Evolutionary conservation across 192 early-diverging fungal genomes (phyloP), one percentile per base, ranked within the genome.

Genomic region (Diversispora eburnea): DNA sequence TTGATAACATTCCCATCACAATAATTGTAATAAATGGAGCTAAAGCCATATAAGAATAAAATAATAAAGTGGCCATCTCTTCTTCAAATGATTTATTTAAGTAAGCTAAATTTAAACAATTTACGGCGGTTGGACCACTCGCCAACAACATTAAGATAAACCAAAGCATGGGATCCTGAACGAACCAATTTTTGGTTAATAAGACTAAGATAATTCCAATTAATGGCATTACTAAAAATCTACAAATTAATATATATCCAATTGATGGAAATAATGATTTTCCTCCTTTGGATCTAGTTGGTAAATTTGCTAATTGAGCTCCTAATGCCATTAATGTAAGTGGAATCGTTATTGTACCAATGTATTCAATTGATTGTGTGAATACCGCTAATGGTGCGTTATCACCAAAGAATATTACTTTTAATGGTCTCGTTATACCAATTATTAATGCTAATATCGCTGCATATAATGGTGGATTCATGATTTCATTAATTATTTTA

Each of bases 61-160:
- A 64, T 47, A 76, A 65, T 17, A 76, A 62, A 13, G 68, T 51
- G 3, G 69, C 49, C 8, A 63, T 76, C 41, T 76, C 75, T 15
- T 62, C 62, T 57, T 76, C 47, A 66, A 57, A 76, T 3, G 42
- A 42, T 0, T 48, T 22, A 6, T 49, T 65, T 33, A 76, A 45
- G 46, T 76, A 70, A 42, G 69, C 43, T 3, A 76, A 72, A n/a
- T 70, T 76, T 39, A 76, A 65, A 56, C 58, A 52, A 66, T 76
- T 76, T 54, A 76, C 62, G 20, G 75, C 75, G 47, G 60, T 71
- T 20, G 75, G 75, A 5, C 69, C 69, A 64, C 69, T 71, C 6
- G 75, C 62, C n/a, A 70, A 17, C 12, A 70, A 19, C 7, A 76
- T 76, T 47, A 76, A 46, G 0, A 76, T 59, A 72, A 76, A 72